Percentiles rank a stretch among this genome's conserved stretches.
These are phyloP conservation scores for Citrullus colocynthis DNA, from an alignment of 306 rosid species.

Conservation along the genomic window DNA sequence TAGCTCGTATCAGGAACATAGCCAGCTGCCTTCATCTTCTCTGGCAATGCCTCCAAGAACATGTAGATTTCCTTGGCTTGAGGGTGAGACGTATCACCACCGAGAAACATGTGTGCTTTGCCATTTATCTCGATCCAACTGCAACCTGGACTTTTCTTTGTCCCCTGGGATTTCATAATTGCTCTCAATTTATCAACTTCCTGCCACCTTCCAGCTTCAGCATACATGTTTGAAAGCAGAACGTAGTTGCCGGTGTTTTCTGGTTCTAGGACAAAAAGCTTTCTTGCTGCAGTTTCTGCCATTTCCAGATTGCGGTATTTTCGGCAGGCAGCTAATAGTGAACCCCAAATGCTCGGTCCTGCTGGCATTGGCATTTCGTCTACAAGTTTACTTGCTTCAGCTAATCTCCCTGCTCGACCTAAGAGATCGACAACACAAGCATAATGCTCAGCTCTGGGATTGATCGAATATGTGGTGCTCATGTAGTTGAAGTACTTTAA, in stretches of 20 bases:
- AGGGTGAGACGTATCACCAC: constrained; percentile 44
- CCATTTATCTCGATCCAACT: constrained; percentile 59
- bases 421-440: constrained; percentile 83
- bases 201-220: constrained; percentile 71
- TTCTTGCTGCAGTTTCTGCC: constrained; percentile 50
- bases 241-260: constrained; percentile 76
- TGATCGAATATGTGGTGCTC: constrained; percentile 22
- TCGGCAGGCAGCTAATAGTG: constrained; percentile 63
- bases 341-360: constrained; percentile 77
- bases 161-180: constrained; percentile 36
- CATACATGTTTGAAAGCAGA: constrained; percentile 61
- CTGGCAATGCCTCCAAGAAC: constrained; percentile 24
- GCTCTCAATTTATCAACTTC: constrained; percentile 50
- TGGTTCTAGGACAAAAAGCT: constrained; percentile 54
- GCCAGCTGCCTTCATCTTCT: constrained; percentile 8
- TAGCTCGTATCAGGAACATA: not conserved
- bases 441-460: constrained; percentile 58
- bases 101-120: constrained; percentile 45
- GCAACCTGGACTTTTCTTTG: constrained; percentile 64
- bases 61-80: constrained; percentile 38
- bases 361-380: constrained; percentile 54
- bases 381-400: constrained; percentile 43
- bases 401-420: constrained; percentile 54
- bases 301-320: constrained; percentile 47
- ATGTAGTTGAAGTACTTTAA: constrained; percentile 45